A percentile compares a stretch with the other conserved stretches of the same genome.
Conservation (phyloP, 2,329 filamentous ascomycete species). For the Sclerotinia glacialis region DNA sequence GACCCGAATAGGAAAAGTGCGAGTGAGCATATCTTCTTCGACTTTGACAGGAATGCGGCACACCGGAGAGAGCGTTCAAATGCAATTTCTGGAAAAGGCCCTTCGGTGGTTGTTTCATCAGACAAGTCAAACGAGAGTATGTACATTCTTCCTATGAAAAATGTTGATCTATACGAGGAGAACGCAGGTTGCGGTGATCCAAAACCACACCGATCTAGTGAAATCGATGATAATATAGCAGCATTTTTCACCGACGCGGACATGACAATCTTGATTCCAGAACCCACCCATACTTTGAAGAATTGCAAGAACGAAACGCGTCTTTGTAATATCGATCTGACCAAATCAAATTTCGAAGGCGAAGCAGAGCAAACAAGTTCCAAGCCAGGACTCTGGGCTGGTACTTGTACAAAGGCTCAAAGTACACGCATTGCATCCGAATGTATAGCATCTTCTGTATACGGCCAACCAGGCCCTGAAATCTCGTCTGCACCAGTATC, state of each 20-base stretch:
- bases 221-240: neutral
- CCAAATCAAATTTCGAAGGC: neutral
- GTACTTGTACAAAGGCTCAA: neutral
- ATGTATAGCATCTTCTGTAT: neutral
- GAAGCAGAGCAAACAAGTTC: neutral
- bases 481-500: neutral
- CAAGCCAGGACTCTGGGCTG: neutral
- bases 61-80: conserved; percentile 7
- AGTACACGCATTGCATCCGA: neutral
- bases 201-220: neutral
- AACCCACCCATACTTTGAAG: neutral
- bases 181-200: conserved; percentile 1
- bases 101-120: neutral
- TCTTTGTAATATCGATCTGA: neutral
- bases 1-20: too few species aligned
- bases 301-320: neutral
- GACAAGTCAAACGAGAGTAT: neutral
- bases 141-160: neutral
- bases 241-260: neutral
- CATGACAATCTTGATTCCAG: neutral
- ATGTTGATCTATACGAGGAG: conserved; percentile 5
- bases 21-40: neutral
- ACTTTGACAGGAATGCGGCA: neutral
- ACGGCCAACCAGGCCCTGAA: neutral
- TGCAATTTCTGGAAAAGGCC: neutral